phyloP scores from a whole-genome alignment of 305 asterid species.

The Caryopteris hybrid region DNA sequence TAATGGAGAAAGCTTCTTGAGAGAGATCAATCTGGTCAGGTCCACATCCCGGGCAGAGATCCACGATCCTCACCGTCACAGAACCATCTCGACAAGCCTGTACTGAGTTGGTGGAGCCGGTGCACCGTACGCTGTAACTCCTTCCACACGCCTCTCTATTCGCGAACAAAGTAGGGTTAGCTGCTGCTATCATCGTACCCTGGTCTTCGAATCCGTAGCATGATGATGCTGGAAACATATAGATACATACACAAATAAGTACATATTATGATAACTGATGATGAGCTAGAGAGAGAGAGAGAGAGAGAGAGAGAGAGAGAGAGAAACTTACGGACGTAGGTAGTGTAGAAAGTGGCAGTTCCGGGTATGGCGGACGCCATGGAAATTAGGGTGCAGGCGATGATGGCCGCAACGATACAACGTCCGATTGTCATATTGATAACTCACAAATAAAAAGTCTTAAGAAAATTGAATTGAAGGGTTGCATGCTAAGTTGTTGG shows the following conservation, averaged over 20 bases:
- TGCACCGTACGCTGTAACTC: conserved; percentile 26
- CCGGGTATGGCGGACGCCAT: conserved; percentile 3
- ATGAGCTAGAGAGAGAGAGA: too few relatives aligned
- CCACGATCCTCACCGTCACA: conserved; percentile 27
- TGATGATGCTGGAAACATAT: conserved; percentile 27
- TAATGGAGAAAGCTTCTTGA: conserved; percentile 25
- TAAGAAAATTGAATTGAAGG: too few relatives aligned
- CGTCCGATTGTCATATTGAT: background rate
- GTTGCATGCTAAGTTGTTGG: background rate
- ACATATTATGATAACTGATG: too few relatives aligned
- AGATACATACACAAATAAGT: background rate
- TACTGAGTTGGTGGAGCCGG: conserved; percentile 16
- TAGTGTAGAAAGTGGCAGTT: background rate
- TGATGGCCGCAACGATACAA: background rate
- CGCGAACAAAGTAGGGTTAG: conserved; percentile 22
- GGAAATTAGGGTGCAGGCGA: background rate
- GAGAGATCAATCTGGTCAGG: conserved; percentile 37
- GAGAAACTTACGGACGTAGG: background rate
- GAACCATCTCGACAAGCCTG: conserved; percentile 27
- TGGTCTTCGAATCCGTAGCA: conserved; percentile 29
- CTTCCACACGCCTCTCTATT: conserved; percentile 33
- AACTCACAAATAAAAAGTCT: too few relatives aligned
- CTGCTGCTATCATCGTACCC: conserved; percentile 38
- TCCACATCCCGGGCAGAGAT: conserved; percentile 31
- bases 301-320: background rate